A percentile compares a stretch with the other conserved stretches of the same genome.
These are phyloP conservation scores for Sclerotinia spermophila DNA, from an alignment of 2,329 filamentous ascomycete genomes.

Conservation along the genomic window DNA sequence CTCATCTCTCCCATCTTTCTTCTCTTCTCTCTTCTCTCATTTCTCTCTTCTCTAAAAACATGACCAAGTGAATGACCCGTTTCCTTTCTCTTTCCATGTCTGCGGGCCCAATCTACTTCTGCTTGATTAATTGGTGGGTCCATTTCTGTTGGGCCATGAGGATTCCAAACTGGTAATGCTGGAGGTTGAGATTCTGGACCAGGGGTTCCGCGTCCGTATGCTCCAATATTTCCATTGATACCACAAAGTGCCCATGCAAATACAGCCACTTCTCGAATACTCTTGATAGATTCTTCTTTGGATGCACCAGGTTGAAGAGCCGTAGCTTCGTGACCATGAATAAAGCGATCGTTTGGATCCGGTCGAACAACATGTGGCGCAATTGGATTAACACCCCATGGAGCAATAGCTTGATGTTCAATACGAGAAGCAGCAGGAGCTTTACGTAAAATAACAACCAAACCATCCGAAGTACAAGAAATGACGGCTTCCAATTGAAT, in stretches of 20 bases:
- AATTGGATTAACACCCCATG: conserved; percentile 71
- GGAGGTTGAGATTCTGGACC: conserved; percentile 60
- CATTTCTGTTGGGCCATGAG: conserved; percentile 36
- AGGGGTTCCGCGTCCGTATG: conserved; percentile 59
- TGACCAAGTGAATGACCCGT: conserved; percentile 13
- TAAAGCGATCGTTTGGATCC: conserved; percentile 45
- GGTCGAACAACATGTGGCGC: conserved; percentile 38
- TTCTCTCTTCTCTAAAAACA: conserved; percentile 14
- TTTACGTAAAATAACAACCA: conserved; percentile 75
- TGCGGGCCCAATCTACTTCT: conserved; percentile 23
- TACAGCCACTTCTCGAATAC: conserved; percentile 80
- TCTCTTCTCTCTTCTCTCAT: conserved; percentile 21
- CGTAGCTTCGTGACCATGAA: conserved; percentile 40
- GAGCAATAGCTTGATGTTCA: conserved; percentile 58
- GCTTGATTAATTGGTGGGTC: conserved; percentile 40
- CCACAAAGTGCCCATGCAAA: conserved; percentile 81
- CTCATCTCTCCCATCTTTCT: background rate
- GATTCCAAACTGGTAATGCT: conserved; percentile 58
- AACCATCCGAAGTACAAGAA: conserved; percentile 82
- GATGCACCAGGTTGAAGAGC: conserved; percentile 50
- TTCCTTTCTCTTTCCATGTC: conserved; percentile 3
- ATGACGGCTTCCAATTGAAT: conserved; percentile 86
- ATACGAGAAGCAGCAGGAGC: conserved; percentile 65
- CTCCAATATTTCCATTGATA: conserved; percentile 71
- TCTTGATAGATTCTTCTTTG: conserved; percentile 58